A percentile compares a stretch with the other conserved stretches of the same genome.
Conservation (phyloP, 78 protist species). For the Emiliania huxleyi region DNA sequence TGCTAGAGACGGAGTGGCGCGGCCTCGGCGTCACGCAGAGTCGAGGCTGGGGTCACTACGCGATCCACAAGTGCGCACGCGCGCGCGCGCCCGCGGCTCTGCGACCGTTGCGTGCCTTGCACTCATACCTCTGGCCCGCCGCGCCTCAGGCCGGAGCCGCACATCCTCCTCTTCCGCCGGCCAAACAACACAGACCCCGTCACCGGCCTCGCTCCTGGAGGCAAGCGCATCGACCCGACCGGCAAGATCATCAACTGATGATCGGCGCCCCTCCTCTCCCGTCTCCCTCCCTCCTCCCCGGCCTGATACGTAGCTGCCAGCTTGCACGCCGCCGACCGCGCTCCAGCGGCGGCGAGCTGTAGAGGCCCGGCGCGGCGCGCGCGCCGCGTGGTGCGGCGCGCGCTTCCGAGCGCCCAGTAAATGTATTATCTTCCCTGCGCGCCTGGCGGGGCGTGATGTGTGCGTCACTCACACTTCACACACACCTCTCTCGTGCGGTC, state of each 20-base stretch:
- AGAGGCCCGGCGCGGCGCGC: too few relatives aligned
- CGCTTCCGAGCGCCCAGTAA: too few relatives aligned
- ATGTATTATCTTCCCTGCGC: too few relatives aligned
- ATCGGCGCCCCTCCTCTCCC: too few relatives aligned
- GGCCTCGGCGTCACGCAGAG: conserved; percentile 83
- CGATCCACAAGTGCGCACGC: conserved; percentile 57
- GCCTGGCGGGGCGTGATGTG: too few relatives aligned
- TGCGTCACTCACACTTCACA: too few relatives aligned
- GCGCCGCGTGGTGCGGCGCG: too few relatives aligned
- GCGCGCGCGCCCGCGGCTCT: background rate
- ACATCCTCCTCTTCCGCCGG: conserved; percentile 83
- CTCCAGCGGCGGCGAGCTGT: too few relatives aligned
- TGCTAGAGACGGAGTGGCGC: conserved; percentile 87
- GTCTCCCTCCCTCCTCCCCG: too few relatives aligned
- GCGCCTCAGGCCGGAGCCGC: conserved; percentile 85
- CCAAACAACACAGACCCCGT: conserved; percentile 37
- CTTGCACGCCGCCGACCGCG: too few relatives aligned
- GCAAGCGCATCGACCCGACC: background rate
- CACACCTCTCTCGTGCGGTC: too few relatives aligned
- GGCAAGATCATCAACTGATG: background rate
- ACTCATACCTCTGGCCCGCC: background rate
- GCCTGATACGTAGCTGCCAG: too few relatives aligned
- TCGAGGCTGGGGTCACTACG: conserved; percentile 91
- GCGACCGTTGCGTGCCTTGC: background rate
- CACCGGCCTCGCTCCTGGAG: conserved; percentile 19